These are phyloP conservation scores for Coleophoma crateriformis DNA, from an alignment of 2,329 filamentous ascomycete genomes.

Conservation along the genomic window DNA sequence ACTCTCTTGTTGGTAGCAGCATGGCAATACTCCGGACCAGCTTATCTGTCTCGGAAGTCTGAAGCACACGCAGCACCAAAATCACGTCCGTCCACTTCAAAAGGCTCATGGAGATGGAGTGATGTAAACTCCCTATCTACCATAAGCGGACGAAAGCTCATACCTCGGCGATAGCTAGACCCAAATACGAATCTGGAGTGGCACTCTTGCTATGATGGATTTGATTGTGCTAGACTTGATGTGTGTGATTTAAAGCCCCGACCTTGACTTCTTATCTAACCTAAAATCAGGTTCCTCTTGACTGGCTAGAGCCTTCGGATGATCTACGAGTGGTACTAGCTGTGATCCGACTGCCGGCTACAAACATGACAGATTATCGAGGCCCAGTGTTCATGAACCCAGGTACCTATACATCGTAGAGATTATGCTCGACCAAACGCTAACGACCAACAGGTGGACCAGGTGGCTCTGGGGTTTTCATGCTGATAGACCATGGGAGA, in stretches of 20 bases:
- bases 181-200: conserved; percentile 4
- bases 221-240: conserved; percentile 12
- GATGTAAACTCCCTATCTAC: too few relatives aligned
- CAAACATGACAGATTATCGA: conserved; percentile 2
- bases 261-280: neutral
- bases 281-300: conserved; percentile 2
- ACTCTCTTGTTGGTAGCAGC: too few relatives aligned
- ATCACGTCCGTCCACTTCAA: too few relatives aligned
- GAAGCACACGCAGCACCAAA: too few relatives aligned
- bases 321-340: conserved; percentile 2
- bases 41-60: too few relatives aligned
- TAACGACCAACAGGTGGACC: conserved; percentile 28
- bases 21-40: too few relatives aligned
- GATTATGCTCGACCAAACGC: neutral
- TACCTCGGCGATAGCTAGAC: neutral
- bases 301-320: conserved; percentile 7
- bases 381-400: conserved; percentile 3
- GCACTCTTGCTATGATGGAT: conserved; percentile 9
- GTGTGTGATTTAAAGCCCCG: neutral
- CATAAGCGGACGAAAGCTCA: too few relatives aligned
- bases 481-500: conserved; percentile 18
- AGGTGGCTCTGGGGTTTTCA: conserved; percentile 37
- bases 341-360: conserved; percentile 3
- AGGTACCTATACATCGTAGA: neutral
- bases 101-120: too few relatives aligned